A percentile compares a stretch with the other conserved stretches of the same genome.
Conservation (phyloP, 306 rosid genomes). For the Canavalia gladiata region DNA sequence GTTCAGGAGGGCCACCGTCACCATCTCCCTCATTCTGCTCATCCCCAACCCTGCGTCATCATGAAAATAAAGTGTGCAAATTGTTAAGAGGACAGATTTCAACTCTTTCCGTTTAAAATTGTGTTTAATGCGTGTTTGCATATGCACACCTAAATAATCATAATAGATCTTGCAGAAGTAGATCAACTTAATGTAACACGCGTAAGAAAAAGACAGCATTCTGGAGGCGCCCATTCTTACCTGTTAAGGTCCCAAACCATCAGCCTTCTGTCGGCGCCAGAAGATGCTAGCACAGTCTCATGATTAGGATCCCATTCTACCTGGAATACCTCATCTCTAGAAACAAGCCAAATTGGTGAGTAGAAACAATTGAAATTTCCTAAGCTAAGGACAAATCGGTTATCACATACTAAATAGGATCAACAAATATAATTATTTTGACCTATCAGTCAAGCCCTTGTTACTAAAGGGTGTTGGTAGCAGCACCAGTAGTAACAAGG, state of each 20-base stretch:
- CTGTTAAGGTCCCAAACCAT: slow-evolving; percentile 98
- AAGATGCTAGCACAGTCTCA: slow-evolving; percentile 86
- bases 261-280: slow-evolving; percentile 86
- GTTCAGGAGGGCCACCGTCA: slow-evolving; percentile 93
- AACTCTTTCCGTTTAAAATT: background rate
- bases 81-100: background rate
- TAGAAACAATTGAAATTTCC: background rate
- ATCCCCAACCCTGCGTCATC: slow-evolving; percentile 74
- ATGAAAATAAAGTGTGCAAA: background rate
- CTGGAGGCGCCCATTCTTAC: slow-evolving; percentile 44
- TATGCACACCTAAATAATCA: background rate
- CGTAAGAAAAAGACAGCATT: slow-evolving; percentile 20
- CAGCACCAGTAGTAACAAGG: background rate
- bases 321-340: slow-evolving; percentile 94
- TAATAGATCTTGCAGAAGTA: background rate
- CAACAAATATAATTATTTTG: background rate
- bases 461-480: background rate
- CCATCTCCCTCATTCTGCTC: slow-evolving; percentile 88
- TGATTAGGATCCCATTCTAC: slow-evolving; percentile 99
- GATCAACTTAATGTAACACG: background rate
- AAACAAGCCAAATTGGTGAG: slow-evolving; percentile 15
- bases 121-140: background rate
- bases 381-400: background rate
- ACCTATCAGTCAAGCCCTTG: background rate
- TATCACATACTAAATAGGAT: slow-evolving; percentile 12